Evolutionary conservation across 129 eudicot species (phyloP), one percentile per base, ranked within the genome.

Genomic region (Flaveria sonorensis): DNA sequence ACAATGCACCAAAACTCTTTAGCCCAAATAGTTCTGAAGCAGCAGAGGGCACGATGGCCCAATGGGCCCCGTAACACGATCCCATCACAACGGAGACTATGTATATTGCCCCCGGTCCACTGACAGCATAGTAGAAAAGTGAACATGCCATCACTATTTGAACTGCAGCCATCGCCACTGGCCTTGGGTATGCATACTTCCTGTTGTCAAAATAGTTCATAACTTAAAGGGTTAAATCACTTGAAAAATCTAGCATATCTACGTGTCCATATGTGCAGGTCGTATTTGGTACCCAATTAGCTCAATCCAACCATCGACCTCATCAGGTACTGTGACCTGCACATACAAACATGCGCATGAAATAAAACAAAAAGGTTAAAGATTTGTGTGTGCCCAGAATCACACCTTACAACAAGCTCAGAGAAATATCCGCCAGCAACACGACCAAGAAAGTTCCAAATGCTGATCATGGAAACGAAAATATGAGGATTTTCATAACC

Each of bases 11-110:
- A 13, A 90, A 90, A 75, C 93, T 88, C 80, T 88, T 90, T 50
- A 90, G 77, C 20, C 93, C 96, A 71, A 90, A 90, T 57, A 90
- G 60, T 70, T 90, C 96, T 11, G 93, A 90, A 24, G 84, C 85
- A 2, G 96, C 89, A 53, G 96, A 91, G 15, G 96, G 96, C 55
- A 90, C 89, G n/a, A 90, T 83, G 7, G 96, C 96, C 96, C 96
- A 90, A 45, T 90, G 96, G 24, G 93, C 93, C 2, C 96, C 96
- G 71, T 90, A 88, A 18, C 93, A 84, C 0, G 88, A 88, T 9
- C 96, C 93, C 78, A 86, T 79, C 12, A 90, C 81, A 23, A 88
- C 87, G 0, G 90, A 88, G 11, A 90, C 89, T 10, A 88, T 73
- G 57, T 90, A 90, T 14, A 90, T 86, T 20, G 89, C 81, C 47